These are phyloP conservation scores for Yamadazyma membranifaciens DNA, from an alignment of 1,139 yeast genomes.

Conservation along the genomic window DNA sequence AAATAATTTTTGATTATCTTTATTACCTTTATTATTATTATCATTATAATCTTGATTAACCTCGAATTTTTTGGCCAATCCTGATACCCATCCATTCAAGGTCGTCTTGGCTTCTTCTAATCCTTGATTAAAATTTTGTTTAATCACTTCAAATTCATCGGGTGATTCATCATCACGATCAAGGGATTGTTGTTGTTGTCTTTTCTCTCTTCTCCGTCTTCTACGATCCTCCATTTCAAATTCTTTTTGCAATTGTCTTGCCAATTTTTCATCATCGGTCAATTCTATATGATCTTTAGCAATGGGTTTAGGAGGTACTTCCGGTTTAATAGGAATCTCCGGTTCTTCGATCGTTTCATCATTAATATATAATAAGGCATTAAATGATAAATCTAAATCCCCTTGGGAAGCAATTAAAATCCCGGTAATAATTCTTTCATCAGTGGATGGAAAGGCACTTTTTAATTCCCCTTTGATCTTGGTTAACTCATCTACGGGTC, in stretches of 20 bases:
- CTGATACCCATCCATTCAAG: conserved; percentile 80
- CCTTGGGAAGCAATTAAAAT: conserved; percentile 85
- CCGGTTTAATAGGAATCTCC: conserved; percentile 33
- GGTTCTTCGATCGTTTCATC: conserved; percentile 69
- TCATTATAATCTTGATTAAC: conserved; percentile 14
- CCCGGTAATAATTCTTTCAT: conserved; percentile 69
- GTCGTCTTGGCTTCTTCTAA: conserved; percentile 81
- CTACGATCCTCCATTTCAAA: conserved; percentile 50
- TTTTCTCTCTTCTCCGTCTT: conserved; percentile 22
- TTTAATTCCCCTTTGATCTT: conserved; percentile 54
- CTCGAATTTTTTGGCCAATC: conserved; percentile 58
- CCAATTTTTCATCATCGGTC: conserved; percentile 76
- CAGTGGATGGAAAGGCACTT: conserved; percentile 81
- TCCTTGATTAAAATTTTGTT: conserved; percentile 71
- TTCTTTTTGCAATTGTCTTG: conserved; percentile 75
- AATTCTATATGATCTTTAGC: conserved; percentile 18
- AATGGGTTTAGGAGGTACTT: conserved; percentile 14
- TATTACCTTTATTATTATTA: conserved; percentile 1
- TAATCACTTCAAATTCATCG: conserved; percentile 66
- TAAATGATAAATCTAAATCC: conserved; percentile 79
- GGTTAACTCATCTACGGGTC: conserved; percentile 62
- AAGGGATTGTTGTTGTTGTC: conserved; percentile 22
- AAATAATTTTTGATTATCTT: conserved; percentile 35
- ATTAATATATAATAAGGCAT: conserved; percentile 75
- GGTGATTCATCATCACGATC: conserved; percentile 55